Conservation (phyloP, 805 yeast genomes). For the Spathaspora girioi region DNA sequence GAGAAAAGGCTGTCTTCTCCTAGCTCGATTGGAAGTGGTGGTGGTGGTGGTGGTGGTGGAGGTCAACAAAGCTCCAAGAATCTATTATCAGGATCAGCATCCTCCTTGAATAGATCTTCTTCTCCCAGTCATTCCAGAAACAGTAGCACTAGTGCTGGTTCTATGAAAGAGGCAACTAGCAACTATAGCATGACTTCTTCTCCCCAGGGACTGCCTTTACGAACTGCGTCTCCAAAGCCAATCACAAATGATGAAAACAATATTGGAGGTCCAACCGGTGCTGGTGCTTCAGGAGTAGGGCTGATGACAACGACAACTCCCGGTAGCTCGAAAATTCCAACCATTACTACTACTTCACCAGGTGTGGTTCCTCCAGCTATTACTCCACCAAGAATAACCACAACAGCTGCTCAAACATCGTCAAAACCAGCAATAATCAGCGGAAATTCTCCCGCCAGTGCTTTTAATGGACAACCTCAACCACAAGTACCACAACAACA, state of each 20-base stretch:
- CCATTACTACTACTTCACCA: conserved; percentile 2
- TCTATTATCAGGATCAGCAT: conserved; percentile 12
- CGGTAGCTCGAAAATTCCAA: conserved; percentile 6
- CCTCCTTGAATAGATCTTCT: conserved; percentile 13
- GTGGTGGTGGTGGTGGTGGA: conserved; percentile 1
- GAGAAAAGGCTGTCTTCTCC: conserved; percentile 8
- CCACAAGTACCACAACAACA: neutral
- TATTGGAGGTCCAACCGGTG: neutral
- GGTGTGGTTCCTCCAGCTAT: conserved; percentile 1
- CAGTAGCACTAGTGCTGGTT: conserved; percentile 17
- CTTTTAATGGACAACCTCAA: neutral
- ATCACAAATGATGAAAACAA: conserved; percentile 12
- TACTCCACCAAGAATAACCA: conserved; percentile 5
- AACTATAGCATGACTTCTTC: conserved; percentile 6
- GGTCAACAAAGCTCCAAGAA: conserved; percentile 11
- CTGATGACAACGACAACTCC: conserved; percentile 5
- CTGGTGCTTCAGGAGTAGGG: conserved; percentile 1
- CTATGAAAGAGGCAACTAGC: conserved; percentile 17
- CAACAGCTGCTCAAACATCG: neutral
- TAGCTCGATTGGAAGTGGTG: neutral
- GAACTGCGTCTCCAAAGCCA: conserved; percentile 15
- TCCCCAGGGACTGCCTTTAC: conserved; percentile 16
- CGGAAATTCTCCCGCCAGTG: neutral
- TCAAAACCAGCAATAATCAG: neutral
- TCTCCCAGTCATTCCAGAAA: conserved; percentile 35